Evolutionary conservation across 805 yeast species (phyloP).

Genomic region (Kodamaea kaohsiungensis): DNA sequence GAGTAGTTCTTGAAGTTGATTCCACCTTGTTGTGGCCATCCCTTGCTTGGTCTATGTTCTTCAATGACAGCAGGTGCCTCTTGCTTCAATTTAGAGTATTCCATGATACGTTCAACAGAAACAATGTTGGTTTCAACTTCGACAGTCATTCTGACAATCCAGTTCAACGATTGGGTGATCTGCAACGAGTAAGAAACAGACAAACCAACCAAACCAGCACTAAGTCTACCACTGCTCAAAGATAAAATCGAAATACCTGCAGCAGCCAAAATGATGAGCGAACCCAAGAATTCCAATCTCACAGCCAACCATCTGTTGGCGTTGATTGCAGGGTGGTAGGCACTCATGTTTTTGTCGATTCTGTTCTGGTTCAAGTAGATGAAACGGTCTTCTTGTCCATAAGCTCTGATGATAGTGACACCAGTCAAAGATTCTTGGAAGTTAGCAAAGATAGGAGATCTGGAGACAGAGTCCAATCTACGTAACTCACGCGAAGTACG

Average conservation of each 20-base stretch:
- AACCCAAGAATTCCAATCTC: conserved; percentile 87
- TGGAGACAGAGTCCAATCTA: conserved; percentile 76
- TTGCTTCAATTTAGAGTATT: conserved; percentile 73
- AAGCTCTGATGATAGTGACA: conserved; percentile 74
- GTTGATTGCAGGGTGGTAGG: conserved; percentile 87
- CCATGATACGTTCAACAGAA: conserved; percentile 91
- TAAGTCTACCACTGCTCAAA: conserved; percentile 63
- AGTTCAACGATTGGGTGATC: conserved; percentile 88
- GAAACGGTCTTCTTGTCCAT: conserved; percentile 64
- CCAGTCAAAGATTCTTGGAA: conserved; percentile 83
- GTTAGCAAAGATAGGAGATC: conserved; percentile 81
- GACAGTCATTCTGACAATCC: conserved; percentile 99
- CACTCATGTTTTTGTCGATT: conserved; percentile 86
- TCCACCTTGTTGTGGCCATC: conserved; percentile 43
- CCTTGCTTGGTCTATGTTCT: conserved; percentile 55
- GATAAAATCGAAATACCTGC: conserved; percentile 79
- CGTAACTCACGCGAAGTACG: conserved; percentile 79
- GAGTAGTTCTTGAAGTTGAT: conserved; percentile 40
- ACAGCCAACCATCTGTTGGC: conserved; percentile 98
- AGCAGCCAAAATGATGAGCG: conserved; percentile 82
- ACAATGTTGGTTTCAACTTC: conserved; percentile 98
- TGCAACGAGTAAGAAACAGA: conserved; percentile 92
- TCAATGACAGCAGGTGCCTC: conserved; percentile 81
- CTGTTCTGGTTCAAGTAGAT: conserved; percentile 62
- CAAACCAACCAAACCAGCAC: conserved; percentile 93